Conservation (phyloP, 2,329 filamentous ascomycete genomes). For the Aspergillus fructus region DNA sequence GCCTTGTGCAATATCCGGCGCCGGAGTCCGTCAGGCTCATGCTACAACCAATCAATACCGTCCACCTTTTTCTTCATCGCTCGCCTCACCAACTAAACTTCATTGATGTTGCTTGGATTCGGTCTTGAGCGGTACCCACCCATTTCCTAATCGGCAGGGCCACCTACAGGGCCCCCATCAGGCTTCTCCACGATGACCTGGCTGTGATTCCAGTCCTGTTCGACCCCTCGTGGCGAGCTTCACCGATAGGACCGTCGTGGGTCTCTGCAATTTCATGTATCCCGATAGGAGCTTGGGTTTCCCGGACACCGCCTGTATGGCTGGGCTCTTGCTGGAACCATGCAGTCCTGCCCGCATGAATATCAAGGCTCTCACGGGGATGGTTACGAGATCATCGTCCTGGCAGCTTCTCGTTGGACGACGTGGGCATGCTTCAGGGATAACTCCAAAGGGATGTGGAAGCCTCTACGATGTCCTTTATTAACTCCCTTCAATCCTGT, state of each 20-base stretch:
- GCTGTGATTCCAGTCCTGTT: constrained; percentile 15
- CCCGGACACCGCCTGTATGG: constrained; percentile 14
- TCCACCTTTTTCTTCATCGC: constrained; percentile 16
- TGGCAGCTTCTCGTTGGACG: constrained; percentile 17
- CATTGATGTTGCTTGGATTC: constrained; percentile 17
- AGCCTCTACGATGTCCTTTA: constrained; percentile 12
- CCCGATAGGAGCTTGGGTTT: constrained; percentile 10
- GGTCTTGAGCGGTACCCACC: constrained; percentile 18
- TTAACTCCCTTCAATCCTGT: constrained; percentile 12
- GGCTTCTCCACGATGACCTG: constrained; percentile 28
- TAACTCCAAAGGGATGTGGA: constrained; percentile 2
- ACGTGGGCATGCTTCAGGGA: constrained; percentile 17
- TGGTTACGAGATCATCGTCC: constrained; percentile 11
- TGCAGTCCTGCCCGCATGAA: constrained; percentile 20
- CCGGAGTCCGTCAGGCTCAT: constrained; percentile 7
- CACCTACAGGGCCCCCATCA: constrained; percentile 21
- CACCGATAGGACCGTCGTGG: constrained; percentile 22
- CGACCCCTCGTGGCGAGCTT: constrained; percentile 19
- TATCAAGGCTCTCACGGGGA: constrained; percentile 17
- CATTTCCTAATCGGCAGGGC: constrained; percentile 22
- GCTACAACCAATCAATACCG: constrained; percentile 18
- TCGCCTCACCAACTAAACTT: constrained; percentile 22
- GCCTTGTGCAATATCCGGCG: constrained; percentile 11
- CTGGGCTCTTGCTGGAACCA: constrained; percentile 11
- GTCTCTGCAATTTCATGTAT: constrained; percentile 6